Conservation (phyloP, 2,329 filamentous ascomycete genomes). For the Fusarium annulatum region DNA sequence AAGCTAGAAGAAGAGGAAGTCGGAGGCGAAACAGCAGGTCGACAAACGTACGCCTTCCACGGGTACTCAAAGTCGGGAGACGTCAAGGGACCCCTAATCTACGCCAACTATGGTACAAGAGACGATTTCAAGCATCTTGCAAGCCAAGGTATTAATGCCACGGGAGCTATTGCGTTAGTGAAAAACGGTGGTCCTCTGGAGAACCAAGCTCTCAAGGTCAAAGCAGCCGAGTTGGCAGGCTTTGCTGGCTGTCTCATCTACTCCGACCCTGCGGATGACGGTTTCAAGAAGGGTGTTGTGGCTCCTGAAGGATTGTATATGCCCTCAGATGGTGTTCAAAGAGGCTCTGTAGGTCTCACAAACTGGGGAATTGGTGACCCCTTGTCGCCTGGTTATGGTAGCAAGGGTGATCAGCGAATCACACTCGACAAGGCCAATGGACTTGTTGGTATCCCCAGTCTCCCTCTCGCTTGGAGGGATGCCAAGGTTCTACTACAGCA, state of each 20-base stretch:
- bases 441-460: constrained; percentile 84
- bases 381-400: constrained; percentile 89
- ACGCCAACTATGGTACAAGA: constrained; percentile 89
- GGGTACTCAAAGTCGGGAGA: constrained; percentile 89
- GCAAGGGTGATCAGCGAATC: constrained; percentile 73
- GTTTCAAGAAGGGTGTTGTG: constrained; percentile 76
- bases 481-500: constrained; percentile 82
- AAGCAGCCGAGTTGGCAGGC: constrained; percentile 87
- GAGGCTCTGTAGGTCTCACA: constrained; percentile 82
- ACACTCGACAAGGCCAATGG: constrained; percentile 76
- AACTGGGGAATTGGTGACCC: constrained; percentile 90
- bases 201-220: constrained; percentile 84
- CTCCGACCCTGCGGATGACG: constrained; percentile 88
- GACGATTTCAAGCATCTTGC: constrained; percentile 82
- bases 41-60: constrained; percentile 85
- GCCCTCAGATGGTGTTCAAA: constrained; percentile 84
- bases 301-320: constrained; percentile 84
- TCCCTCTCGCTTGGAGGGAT: constrained; percentile 91
- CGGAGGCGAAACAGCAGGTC: constrained; percentile 69
- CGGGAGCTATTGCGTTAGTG: constrained; percentile 86
- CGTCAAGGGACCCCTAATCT: constrained; percentile 86
- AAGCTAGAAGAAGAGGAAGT: constrained; percentile 81
- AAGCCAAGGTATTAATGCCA: constrained; percentile 77
- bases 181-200: constrained; percentile 80
- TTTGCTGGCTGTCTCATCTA: constrained; percentile 92